Evolutionary conservation across 2,329 filamentous ascomycete genomes (phyloP).

Genomic region (Colletotrichum sp.): DNA sequence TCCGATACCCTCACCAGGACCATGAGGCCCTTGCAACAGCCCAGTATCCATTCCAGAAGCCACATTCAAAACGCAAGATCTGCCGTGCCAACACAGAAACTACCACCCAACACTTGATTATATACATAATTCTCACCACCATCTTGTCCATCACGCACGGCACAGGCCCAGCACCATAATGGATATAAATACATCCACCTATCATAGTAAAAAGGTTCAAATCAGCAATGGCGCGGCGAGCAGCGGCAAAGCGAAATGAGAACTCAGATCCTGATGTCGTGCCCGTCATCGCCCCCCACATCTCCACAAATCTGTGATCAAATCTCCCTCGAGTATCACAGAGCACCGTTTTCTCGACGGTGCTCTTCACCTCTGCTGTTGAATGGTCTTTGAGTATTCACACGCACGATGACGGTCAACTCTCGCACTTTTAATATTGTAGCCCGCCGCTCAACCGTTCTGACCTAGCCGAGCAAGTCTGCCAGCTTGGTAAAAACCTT

Average conservation of each 20-base stretch:
- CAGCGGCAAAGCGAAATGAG: no score
- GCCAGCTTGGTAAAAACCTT: not conserved
- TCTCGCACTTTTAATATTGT: not conserved
- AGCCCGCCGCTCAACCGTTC: not conserved
- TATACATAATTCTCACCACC: fast-evolving
- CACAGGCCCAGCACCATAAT: no score
- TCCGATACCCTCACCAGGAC: no score
- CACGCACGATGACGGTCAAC: not conserved
- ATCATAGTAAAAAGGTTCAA: fast-evolving
- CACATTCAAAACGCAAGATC: fast-evolving
- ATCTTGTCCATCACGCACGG: not conserved
- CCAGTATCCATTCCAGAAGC: not conserved
- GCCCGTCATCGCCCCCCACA: no score
- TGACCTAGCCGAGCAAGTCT: not conserved
- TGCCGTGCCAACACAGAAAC: fast-evolving
- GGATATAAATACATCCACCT: fast-evolving
- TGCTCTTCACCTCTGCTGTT: not conserved
- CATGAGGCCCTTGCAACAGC: no score
- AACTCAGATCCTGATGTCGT: no score
- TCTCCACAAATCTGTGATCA: fast-evolving
- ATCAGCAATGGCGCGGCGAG: fast-evolving
- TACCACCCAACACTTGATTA: not conserved
- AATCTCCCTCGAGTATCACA: not conserved
- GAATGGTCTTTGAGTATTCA: not conserved
- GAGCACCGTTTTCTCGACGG: not conserved